Base-by-base conservation (phyloP, 1,139 yeast species). In the Yamadazyma sp. region DNA sequence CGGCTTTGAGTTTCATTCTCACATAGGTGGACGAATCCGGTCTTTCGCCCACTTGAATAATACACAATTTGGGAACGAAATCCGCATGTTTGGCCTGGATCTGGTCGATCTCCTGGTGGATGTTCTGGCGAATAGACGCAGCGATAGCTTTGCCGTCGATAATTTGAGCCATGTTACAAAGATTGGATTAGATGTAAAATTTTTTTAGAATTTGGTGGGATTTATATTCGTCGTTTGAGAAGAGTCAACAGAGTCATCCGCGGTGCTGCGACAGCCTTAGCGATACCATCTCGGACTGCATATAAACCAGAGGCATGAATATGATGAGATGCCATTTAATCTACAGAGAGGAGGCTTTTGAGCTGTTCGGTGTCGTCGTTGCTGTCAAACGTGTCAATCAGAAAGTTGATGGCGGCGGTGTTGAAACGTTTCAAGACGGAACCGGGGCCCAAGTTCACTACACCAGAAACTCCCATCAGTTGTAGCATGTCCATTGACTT, bases 21-120 rank as follows among this genome's bases (percentile, higher is more conserved):
- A 92, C 97, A 64, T 92, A 92, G n/a, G 96, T 86, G 35, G 87
- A 75, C 10, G 97, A 88, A 60, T 92, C 98, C 28, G 87, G 90
- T 56, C 97, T 76, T 35, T 70, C 73, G 34, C 97, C 97, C 20
- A 92, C 95, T 67, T 92, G 98, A 50, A 92, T 74, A 51, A 92
- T 90, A 38, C 87, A 74, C 59, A 92, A 71, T 39, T 78, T 75
- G 26, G 98, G 97, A 50, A 74, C 70, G 68, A 89, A 90, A 40
- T 71, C 73, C 16, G 80, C 70, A 56, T 79, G 76, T 41, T 68
- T 63, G 18, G 68, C 51, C 60, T 84, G 84, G 48, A 80, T 60
- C 40, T 64, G 62, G 22, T 59, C 53, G 57, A 89, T 82, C 43
- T 85, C 86, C 17, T 64, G 66, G 47, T 68, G 71, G 50, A 78